phyloP scores from a whole-genome alignment of 2,329 filamentous ascomycete genomes.

The Fusarium austroafricanum region DNA sequence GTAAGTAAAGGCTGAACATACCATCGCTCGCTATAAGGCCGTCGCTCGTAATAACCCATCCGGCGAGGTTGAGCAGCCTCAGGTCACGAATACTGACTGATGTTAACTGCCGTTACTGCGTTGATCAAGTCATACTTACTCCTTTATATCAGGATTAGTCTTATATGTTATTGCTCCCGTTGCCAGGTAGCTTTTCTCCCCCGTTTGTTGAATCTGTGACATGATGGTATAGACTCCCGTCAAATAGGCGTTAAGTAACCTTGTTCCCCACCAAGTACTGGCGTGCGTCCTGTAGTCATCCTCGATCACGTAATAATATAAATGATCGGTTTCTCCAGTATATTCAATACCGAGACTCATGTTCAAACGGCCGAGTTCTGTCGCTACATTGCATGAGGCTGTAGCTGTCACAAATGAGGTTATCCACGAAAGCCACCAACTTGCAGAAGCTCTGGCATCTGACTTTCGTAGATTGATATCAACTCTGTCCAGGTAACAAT shows the following conservation, averaged over 20 bases:
- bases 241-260: constrained; percentile 22
- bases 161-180: constrained; percentile 3
- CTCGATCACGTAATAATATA: constrained; percentile 21
- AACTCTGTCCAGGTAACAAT: constrained; percentile 9
- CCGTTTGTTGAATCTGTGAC: constrained; percentile 2
- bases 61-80: neutral
- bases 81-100: neutral
- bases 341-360: constrained; percentile 23
- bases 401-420: neutral
- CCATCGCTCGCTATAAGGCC: neutral
- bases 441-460: neutral
- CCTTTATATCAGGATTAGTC: neutral
- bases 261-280: constrained; percentile 31
- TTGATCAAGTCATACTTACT: neutral
- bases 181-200: constrained; percentile 7
- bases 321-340: neutral
- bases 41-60: constrained; percentile 19
- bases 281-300: constrained; percentile 20
- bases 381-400: constrained; percentile 15
- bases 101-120: neutral
- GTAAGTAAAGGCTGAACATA: neutral
- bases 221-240: constrained; percentile 12
- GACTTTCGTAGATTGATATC: constrained; percentile 7
- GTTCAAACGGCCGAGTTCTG: constrained; percentile 1
- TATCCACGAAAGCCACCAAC: constrained; percentile 26